A percentile compares a stretch with the other conserved stretches of the same genome.
These are phyloP conservation scores for Colletotrichum higginsianum DNA, from an alignment of 2,329 filamentous ascomycete genomes.

Conservation along the genomic window DNA sequence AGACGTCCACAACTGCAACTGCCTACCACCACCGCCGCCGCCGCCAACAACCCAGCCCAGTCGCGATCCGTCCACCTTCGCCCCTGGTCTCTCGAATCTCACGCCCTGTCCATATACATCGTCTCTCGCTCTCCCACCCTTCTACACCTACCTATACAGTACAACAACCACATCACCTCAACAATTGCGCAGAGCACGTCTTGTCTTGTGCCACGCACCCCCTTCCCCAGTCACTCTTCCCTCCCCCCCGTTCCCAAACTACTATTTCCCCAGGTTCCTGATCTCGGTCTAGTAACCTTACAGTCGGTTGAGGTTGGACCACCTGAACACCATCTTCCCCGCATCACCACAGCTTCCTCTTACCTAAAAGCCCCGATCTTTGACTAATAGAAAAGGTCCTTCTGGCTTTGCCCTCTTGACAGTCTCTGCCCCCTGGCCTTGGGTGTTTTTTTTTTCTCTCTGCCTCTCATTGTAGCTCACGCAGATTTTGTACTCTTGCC, in stretches of 20 bases:
- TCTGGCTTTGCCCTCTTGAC: constrained; percentile 38
- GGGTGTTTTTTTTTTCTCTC: constrained; percentile 38
- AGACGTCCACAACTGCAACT: constrained; percentile 23
- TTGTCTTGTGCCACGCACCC: constrained; percentile 44
- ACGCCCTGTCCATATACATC: constrained; percentile 14
- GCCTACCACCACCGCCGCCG: neutral
- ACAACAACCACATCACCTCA: constrained; percentile 38
- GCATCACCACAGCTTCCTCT: constrained; percentile 58
- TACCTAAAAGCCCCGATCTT: constrained; percentile 61
- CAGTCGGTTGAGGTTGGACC: constrained; percentile 42
- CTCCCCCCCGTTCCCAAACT: constrained; percentile 6
- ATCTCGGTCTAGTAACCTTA: constrained; percentile 45
- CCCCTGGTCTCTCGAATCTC: constrained; percentile 26
- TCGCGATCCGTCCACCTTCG: constrained; percentile 20
- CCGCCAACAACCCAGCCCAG: neutral
- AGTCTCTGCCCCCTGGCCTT: constrained; percentile 35
- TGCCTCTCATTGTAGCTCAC: constrained; percentile 7
- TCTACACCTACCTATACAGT: neutral
- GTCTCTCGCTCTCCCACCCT: constrained; percentile 1
- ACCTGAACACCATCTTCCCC: constrained; percentile 54
- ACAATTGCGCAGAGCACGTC: constrained; percentile 43
- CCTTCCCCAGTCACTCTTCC: constrained; percentile 42
- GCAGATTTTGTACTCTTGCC: constrained; percentile 9
- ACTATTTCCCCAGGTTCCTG: constrained; percentile 20
- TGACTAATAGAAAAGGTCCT: constrained; percentile 63